phyloP scores from a whole-genome alignment of 23 red algal species.

The Gracilaria vermiculophylla region DNA sequence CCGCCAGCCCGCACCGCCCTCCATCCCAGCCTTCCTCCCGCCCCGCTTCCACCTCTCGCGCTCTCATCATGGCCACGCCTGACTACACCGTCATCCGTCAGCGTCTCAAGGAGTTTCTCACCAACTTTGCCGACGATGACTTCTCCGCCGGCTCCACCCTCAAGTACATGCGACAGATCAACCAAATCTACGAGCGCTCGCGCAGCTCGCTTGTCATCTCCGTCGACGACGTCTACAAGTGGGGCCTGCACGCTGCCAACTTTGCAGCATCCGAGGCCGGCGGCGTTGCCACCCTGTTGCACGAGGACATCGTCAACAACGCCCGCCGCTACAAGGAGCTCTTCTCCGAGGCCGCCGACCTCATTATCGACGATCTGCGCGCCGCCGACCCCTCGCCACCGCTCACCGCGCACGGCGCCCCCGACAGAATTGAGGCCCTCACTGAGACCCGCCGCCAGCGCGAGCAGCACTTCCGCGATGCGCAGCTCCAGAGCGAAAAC shows the following conservation, averaged over 20 bases:
- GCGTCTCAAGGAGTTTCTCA: conserved; percentile 61
- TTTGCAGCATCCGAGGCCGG: conserved; percentile 19
- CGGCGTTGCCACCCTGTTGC: conserved; percentile 53
- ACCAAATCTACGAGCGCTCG: conserved; percentile 49
- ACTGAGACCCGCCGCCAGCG: conserved; percentile 63
- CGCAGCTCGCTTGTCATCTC: conserved; percentile 46
- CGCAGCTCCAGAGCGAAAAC: conserved; percentile 41
- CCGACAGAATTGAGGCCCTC: conserved; percentile 73
- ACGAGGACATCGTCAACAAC: conserved; percentile 72
- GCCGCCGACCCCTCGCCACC: not conserved
- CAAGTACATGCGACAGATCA: conserved; percentile 69
- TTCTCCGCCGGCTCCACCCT: conserved; percentile 46
- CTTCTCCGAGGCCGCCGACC: conserved; percentile 90
- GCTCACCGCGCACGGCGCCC: not conserved
- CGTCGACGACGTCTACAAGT: conserved; percentile 62
- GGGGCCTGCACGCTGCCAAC: conserved; percentile 43
- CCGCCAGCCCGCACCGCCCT: not conserved
- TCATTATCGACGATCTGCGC: conserved; percentile 64
- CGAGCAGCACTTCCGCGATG: conserved; percentile 71
- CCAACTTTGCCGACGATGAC: conserved; percentile 40
- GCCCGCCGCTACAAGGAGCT: conserved; percentile 82
- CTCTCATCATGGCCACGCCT: not conserved
- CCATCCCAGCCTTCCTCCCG: not conserved
- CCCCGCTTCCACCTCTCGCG: not conserved
- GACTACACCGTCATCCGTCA: conserved; percentile 47